phyloP scores from a whole-genome alignment of 202 grass and related monocot species.

The Schoenoplectus tabernaemontani region DNA sequence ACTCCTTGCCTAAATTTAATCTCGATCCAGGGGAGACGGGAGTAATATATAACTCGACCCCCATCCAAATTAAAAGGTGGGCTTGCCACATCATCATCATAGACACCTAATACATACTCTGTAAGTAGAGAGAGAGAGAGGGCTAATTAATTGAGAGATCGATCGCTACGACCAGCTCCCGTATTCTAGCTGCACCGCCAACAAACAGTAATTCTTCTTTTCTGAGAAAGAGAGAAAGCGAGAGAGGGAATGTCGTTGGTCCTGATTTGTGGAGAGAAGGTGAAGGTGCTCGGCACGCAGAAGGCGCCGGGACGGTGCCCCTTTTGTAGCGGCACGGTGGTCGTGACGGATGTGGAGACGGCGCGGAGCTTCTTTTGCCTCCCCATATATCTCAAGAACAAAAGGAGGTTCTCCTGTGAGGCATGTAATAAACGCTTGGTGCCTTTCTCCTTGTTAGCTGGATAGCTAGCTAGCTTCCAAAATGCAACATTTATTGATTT shows the following conservation, averaged over 20 bases:
- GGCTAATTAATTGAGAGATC: not conserved
- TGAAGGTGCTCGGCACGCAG: conserved; percentile 46
- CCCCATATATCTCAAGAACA: conserved; percentile 63
- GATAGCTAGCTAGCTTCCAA: not conserved
- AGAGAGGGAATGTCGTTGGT: conserved; percentile 21
- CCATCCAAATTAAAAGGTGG: not conserved
- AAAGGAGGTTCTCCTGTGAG: conserved; percentile 65
- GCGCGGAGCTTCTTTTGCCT: conserved; percentile 50
- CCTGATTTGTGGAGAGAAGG: conserved; percentile 46
- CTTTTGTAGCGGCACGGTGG: conserved; percentile 54
- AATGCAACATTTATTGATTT: not conserved
- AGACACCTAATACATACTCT: not conserved
- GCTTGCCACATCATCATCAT: not conserved
- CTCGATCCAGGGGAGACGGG: too few species aligned
- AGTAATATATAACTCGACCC: not conserved
- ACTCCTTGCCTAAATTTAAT: not conserved
- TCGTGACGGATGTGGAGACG: conserved; percentile 60
- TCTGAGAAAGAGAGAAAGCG: not conserved
- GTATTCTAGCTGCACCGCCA: not conserved
- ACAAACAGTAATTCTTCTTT: not conserved
- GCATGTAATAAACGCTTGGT: conserved; percentile 59
- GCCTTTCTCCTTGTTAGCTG: conserved; percentile 20
- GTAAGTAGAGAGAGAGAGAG: not conserved
- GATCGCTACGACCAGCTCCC: not conserved
- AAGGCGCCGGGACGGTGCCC: conserved; percentile 76